phyloP scores from a whole-genome alignment of 345 rosid species.

The Corchorus olitorius region DNA sequence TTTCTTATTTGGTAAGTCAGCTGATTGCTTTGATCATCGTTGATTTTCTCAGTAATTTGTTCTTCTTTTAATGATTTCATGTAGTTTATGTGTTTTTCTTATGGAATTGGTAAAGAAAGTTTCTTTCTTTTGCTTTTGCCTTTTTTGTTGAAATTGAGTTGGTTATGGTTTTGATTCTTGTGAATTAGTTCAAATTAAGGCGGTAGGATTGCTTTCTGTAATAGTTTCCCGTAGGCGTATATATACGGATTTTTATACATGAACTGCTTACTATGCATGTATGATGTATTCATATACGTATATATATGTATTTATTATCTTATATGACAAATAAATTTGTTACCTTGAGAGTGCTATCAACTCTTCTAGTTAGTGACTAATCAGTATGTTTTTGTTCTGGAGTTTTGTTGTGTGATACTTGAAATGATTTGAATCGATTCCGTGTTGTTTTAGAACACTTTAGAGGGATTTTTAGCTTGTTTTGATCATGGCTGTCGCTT shows the following conservation, averaged over 20 bases:
- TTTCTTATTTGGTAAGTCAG: background rate
- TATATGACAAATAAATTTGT: background rate
- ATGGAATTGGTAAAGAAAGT: background rate
- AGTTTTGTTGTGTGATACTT: background rate
- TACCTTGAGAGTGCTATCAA: background rate
- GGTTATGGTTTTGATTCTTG: background rate
- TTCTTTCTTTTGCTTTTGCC: background rate
- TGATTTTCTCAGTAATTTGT: background rate
- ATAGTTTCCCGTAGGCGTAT: background rate
- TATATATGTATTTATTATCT: too few species aligned
- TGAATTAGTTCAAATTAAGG: too few species aligned
- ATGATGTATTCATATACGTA: background rate
- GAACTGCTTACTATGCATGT: background rate
- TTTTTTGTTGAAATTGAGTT: background rate
- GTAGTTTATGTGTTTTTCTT: background rate
- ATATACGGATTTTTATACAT: background rate
- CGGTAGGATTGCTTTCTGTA: background rate
- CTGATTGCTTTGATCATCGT: conserved; percentile 2
- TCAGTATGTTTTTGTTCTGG: background rate
- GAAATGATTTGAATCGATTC: background rate
- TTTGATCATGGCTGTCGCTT: background rate
- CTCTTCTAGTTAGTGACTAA: background rate
- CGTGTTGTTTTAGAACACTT: background rate
- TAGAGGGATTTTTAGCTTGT: background rate
- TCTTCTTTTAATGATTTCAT: background rate